A percentile compares a stretch with the other conserved stretches of the same genome.
Evolutionary conservation across 306 rosid genomes (phyloP).

Genomic region (Quercus alba): DNA sequence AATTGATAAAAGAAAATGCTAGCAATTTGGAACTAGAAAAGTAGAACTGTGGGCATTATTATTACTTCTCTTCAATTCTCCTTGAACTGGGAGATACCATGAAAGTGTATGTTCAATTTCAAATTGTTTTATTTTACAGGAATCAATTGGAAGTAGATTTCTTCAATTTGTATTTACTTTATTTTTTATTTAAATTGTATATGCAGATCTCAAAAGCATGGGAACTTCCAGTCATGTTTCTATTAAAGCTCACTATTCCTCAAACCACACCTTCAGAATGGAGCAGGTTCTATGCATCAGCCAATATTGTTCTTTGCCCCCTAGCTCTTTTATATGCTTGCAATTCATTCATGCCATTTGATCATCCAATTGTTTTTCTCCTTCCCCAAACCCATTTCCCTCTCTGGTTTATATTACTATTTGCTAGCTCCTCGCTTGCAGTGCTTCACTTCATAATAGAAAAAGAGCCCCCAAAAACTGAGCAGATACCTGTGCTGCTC

Average conservation of each 20-base stretch:
- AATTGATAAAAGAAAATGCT: not conserved
- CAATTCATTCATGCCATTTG: conserved; percentile 66
- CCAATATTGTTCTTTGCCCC: conserved; percentile 85
- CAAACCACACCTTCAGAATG: conserved; percentile 72
- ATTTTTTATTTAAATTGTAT: conserved; percentile 12
- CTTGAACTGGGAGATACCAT: not conserved
- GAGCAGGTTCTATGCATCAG: conserved; percentile 81
- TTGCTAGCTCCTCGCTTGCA: conserved; percentile 76
- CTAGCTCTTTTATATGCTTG: conserved; percentile 70
- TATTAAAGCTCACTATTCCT: conserved; percentile 85
- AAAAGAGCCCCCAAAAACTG: conserved; percentile 85
- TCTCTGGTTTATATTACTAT: conserved; percentile 76
- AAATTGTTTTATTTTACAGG: not conserved
- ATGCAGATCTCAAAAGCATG: conserved; percentile 63
- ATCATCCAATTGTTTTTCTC: conserved; percentile 71
- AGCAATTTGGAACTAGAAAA: not conserved
- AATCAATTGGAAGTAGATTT: not conserved
- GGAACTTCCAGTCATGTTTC: conserved; percentile 63
- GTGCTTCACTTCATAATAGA: conserved; percentile 64
- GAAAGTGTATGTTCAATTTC: not conserved
- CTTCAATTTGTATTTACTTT: conserved; percentile 17
- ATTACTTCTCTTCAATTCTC: not conserved
- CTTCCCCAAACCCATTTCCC: conserved; percentile 72
- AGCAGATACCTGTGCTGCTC: conserved; percentile 64
- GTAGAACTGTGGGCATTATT: not conserved